Evolutionary conservation across 2,329 filamentous ascomycete species (phyloP).

Genomic region (Albophoma yamanashiensis): DNA sequence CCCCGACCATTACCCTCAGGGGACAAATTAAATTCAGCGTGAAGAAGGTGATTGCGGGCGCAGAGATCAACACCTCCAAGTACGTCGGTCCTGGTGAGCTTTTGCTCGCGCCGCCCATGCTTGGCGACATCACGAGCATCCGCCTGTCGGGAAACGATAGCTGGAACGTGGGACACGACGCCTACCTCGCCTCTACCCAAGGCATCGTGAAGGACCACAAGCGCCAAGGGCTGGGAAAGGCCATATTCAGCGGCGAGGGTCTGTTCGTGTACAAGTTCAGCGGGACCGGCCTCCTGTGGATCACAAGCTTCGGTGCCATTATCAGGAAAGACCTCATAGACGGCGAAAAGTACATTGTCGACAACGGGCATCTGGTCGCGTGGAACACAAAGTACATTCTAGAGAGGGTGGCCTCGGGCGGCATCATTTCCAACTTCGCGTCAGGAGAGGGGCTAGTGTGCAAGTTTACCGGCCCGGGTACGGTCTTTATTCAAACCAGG

Average conservation of each 20-base stretch:
- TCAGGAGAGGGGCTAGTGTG: slow-evolving; percentile 85
- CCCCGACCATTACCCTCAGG: slow-evolving; percentile 72
- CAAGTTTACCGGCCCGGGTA: slow-evolving; percentile 86
- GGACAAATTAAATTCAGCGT: slow-evolving; percentile 76
- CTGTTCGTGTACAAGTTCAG: slow-evolving; percentile 81
- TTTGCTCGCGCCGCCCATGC: slow-evolving; percentile 64
- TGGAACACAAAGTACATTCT: slow-evolving; percentile 96
- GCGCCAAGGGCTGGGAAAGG: slow-evolving; percentile 75
- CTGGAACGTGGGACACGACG: slow-evolving; percentile 82
- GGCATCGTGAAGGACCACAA: slow-evolving; percentile 85
- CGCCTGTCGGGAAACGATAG: slow-evolving; percentile 59
- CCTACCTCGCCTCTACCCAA: slow-evolving; percentile 76
- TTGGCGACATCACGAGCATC: slow-evolving; percentile 81
- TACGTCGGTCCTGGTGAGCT: slow-evolving; percentile 89
- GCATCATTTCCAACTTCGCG: slow-evolving; percentile 78
- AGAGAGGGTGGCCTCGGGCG: slow-evolving; percentile 81
- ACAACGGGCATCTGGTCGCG: slow-evolving; percentile 87
- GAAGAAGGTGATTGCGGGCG: slow-evolving; percentile 82
- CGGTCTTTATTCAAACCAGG: slow-evolving; percentile 84
- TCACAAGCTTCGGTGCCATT: slow-evolving; percentile 90
- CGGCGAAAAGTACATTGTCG: slow-evolving; percentile 82
- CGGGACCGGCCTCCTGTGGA: slow-evolving; percentile 74
- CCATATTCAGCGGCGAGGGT: slow-evolving; percentile 89
- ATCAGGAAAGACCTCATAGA: slow-evolving; percentile 72
- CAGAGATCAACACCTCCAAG: slow-evolving; percentile 66